phyloP scores from a whole-genome alignment of 2,329 filamentous ascomycete species.

The Pyrenochaeta sp. region DNA sequence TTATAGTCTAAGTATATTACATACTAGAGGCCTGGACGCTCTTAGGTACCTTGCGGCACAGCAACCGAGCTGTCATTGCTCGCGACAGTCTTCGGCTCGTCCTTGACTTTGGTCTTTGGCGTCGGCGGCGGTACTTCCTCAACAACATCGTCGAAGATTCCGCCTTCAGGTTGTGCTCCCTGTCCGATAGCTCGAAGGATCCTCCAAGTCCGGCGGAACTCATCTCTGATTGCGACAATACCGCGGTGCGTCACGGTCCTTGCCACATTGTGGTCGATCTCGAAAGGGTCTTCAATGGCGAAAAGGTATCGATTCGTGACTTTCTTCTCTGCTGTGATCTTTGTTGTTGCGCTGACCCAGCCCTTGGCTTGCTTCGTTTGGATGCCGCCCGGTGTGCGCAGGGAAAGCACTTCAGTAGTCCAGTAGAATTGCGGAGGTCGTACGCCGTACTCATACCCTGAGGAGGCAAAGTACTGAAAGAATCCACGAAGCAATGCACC shows the following conservation, averaged over 20 bases:
- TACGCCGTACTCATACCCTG: constrained; percentile 24
- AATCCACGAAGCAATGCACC: constrained; percentile 80
- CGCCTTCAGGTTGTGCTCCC: constrained; percentile 36
- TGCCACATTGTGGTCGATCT: constrained; percentile 86
- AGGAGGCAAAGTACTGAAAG: constrained; percentile 83
- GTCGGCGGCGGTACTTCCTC: constrained; percentile 18
- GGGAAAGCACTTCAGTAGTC: constrained; percentile 79
- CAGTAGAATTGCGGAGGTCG: constrained; percentile 73
- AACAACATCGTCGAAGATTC: constrained; percentile 45
- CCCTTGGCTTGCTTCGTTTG: constrained; percentile 78
- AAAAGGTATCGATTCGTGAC: constrained; percentile 83
- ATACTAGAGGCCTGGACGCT: too few species aligned
- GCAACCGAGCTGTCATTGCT: too few species aligned
- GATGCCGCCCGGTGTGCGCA: constrained; percentile 75
- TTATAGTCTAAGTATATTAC: too few species aligned
- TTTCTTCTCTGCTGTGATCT: constrained; percentile 68
- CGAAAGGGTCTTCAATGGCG: constrained; percentile 91
- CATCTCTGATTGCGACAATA: constrained; percentile 81
- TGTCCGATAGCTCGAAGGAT: constrained; percentile 55
- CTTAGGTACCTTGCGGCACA: too few species aligned
- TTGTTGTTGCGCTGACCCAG: constrained; percentile 84
- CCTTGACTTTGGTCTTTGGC: constrained; percentile 3
- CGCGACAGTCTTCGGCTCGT: not conserved
- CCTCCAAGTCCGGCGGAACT: constrained; percentile 81
- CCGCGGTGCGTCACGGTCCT: constrained; percentile 84